phyloP scores from a whole-genome alignment of 2,329 filamentous ascomycete species.

The Macrophomina pseudophaseolina region DNA sequence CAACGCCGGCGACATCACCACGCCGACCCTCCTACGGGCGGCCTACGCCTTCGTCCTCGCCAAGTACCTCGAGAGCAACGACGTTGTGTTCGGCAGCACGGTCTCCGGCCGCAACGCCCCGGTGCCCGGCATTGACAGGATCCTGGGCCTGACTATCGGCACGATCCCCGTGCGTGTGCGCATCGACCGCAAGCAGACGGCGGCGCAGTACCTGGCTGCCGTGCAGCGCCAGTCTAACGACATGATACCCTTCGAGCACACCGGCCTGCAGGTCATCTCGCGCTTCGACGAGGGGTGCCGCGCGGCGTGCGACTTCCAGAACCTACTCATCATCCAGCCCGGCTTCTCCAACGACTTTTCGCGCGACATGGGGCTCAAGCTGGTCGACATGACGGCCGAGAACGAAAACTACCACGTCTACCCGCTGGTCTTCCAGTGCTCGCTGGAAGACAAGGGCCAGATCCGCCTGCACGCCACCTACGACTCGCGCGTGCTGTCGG shows the following conservation, averaged over 20 bases:
- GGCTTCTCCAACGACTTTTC: conserved; percentile 20
- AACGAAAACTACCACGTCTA: conserved; percentile 6
- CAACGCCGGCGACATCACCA: neutral
- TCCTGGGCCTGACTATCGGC: conserved; percentile 41
- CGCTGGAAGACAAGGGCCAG: neutral
- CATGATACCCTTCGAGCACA: conserved; percentile 30
- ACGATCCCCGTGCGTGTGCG: conserved; percentile 8
- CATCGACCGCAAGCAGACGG: neutral
- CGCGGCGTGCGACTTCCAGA: conserved; percentile 59
- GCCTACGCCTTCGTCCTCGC: neutral
- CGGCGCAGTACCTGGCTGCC: neutral
- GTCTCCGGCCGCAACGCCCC: conserved; percentile 48
- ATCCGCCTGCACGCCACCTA: neutral
- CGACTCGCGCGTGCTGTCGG: conserved; percentile 1
- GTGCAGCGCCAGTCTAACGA: neutral
- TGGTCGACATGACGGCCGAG: conserved; percentile 1
- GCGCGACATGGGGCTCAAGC: neutral
- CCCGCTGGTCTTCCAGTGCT: conserved; percentile 5
- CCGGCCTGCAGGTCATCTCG: conserved; percentile 38
- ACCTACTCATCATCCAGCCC: conserved; percentile 57
- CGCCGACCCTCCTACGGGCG: neutral
- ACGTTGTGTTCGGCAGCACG: conserved; percentile 51
- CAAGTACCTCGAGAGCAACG: conserved; percentile 27
- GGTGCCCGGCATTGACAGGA: conserved; percentile 43
- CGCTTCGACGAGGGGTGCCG: conserved; percentile 48